Evolutionary conservation across 352 stramenopile species (phyloP), one percentile per base, ranked within the genome.

Genomic region (Aphanomyces astaci): DNA sequence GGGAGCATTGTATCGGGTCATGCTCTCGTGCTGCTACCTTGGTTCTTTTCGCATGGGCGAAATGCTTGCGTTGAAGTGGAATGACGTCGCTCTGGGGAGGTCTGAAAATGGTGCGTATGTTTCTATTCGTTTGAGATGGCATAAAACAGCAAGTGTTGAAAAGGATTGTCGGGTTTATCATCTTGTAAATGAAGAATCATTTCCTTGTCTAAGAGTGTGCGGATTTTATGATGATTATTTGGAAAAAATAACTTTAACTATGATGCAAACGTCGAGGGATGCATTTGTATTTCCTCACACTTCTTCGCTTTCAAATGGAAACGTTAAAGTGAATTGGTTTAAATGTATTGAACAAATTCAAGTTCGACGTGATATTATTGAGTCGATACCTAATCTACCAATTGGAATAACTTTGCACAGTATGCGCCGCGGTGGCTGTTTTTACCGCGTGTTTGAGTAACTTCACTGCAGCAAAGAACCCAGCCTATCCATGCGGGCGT

Each of bases 221-320:
- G 19, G 7, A 17, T 55, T 64, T 56, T 53, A 64, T 33, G 25
- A 49, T 24, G 24, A 25, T 31, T 54, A 64, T 31, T 31, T 24
- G 17, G 22, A 7, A 57, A 25, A 36, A 32, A 24, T 64, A 5
- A 24, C 25, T 27, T n/a, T 13, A 33, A 22, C 33, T 11, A 36
- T 17, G 0, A 33, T 64, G 7, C 25, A 49, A 10, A 40, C 55
- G 36, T 2, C 19, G 15, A 49, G 28, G n/a, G 24, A 57, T 24
- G 36, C 56, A n/a, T 64, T 64, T 52, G 43, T 53, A 53, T 64
- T 64, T 55, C 56, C 56, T 55, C 19, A 7, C 19, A 32, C 52
- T 15, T 1, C 30, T 31, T 49, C n/a, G 24, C 10, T 1, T 9
- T 15, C 27, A n/a, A 55, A 15, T 64, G 43, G 2, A 55, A 5